Percentiles rank a stretch among this genome's conserved stretches.
Conservation (phyloP, 2,329 filamentous ascomycete genomes). For the Fonsecaea pedrosoi region DNA sequence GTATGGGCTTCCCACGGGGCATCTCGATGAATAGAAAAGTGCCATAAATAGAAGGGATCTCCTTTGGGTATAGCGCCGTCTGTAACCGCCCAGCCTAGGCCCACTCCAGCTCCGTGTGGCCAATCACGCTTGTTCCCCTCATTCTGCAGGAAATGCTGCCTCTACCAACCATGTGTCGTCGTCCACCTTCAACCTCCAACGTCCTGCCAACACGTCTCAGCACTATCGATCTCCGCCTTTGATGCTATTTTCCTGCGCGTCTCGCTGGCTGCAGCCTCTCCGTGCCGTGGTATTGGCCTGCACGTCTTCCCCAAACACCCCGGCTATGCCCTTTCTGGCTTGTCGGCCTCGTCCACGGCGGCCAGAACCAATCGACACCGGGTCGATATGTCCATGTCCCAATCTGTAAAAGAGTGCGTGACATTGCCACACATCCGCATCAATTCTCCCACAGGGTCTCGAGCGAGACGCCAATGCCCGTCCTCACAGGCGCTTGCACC, state of each 20-base stretch:
- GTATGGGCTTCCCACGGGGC: not conserved
- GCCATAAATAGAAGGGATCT: slow-evolving; percentile 7
- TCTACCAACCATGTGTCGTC: slow-evolving; percentile 27
- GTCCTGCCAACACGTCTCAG: slow-evolving; percentile 30
- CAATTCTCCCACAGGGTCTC: slow-evolving; percentile 16
- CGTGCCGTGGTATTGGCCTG: slow-evolving; percentile 25
- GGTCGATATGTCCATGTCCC: slow-evolving; percentile 19
- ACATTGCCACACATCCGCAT: slow-evolving; percentile 24
- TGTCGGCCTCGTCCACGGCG: slow-evolving; percentile 13
- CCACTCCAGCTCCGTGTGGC: not conserved
- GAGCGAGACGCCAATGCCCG: slow-evolving; percentile 28
- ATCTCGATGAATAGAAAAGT: not conserved
- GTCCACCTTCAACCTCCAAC: slow-evolving; percentile 22
- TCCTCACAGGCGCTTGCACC: slow-evolving; percentile 33
- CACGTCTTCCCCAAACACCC: slow-evolving; percentile 4
- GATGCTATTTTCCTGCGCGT: slow-evolving; percentile 32
- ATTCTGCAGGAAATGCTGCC: not conserved
- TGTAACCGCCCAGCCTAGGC: slow-evolving; percentile 11
- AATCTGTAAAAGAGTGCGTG: slow-evolving; percentile 28
- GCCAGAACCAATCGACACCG: slow-evolving; percentile 28
- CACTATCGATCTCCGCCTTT: slow-evolving; percentile 26
- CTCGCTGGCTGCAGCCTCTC: slow-evolving; percentile 26
- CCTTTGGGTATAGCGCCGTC: not conserved
- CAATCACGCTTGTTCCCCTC: slow-evolving; percentile 1
- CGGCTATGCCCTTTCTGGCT: slow-evolving; percentile 14